Evolutionary conservation across 2,329 filamentous ascomycete genomes (phyloP), one percentile per base, ranked within the genome.

Genomic region (Chaetomiaceae sp.): DNA sequence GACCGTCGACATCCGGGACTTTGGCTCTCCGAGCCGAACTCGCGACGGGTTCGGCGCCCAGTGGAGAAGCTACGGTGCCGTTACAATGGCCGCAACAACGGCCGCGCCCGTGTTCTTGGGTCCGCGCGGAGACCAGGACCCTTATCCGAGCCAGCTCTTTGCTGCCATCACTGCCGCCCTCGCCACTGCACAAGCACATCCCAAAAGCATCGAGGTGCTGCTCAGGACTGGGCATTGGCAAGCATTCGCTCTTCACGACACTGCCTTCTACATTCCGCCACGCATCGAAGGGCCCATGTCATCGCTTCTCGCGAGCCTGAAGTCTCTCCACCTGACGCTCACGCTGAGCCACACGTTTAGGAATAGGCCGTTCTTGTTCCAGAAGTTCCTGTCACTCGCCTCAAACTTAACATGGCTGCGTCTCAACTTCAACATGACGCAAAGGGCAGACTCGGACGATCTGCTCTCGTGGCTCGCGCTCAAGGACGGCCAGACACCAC

Each of bases 1-100:
- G 25, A 77, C 73, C 0, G 63, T 86, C 13, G 77, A 79, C 20
- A 67, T 86, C 20, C 75, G 83, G 16, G 79, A 86, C 60, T 84
- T 78, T 64, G 69, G 76, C 59, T 76, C 76, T 0, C 19, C 4
- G 0, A 71, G 63, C 9, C 76, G 81, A 4, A 60, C 60, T 12
- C 75, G 82, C 3, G 82, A 86, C 42, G 68, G 68, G 2, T 41
- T 27, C 1, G 16, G 52, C 12, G 60, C 57, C 0, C 49, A 58
- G 1, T 85, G 82, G 82, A 66, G 63, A 7, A 81, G 79, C 61
- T 84, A 82, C 56, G 79, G 81, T 2, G 64, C 68, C 16, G 61
- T 61, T 0, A 75, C 73, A 1, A 25, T 58, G 9, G 31, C 56
- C 10, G 46, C 52, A 14, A 63, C 73, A 44, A 73, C 70, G 0